Evolutionary conservation across 106 monocot species (phyloP), one percentile per base, ranked within the genome.

Genomic region (Amphibolis antarctica): DNA sequence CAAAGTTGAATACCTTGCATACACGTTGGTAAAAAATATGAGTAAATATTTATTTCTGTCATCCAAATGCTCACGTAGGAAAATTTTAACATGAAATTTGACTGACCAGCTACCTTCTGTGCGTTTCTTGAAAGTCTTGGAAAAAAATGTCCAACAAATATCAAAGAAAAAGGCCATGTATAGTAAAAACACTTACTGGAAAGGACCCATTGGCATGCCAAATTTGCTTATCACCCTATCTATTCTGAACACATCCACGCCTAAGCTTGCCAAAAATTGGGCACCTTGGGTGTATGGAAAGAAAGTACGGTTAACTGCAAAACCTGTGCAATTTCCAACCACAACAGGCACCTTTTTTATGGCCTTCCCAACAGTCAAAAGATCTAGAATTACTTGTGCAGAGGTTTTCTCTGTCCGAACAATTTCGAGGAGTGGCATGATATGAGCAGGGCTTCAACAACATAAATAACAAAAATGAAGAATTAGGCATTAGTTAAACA

Each of bases 171-270:
- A 61, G 19, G 22, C 12, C 18, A 23, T 19, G 43, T 42, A 26
- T n/a, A 58, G 14, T n/a, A 44, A 22, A 49, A 73, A 61, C 45
- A 42, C 83, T 89, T 89, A 94, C 93, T 83, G 93, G 65, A 94
- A 94, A 69, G 93, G 89, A 12, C 93, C 93, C 83, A 94, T 86
- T 58, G 93, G 93, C 86, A 94, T 89, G 75, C 93, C 93, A 76
- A 94, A 94, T 44, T 53, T 78, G 75, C 71, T 83, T 42, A 94
- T 76, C 17, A 89, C 86, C 46, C 69, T 43, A 56, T 94, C 93
- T 76, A 94, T 69, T 78, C 89, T 86, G 75, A 86, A 94, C 60
- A 84, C 23, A 54, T 94, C 89, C 22, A 94, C 80, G 10, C 93
- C 93, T 25, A 94, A 79, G 83, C 79, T 65, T 59, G 76, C 68